A percentile compares a stretch with the other conserved stretches of the same genome.
phyloP scores from a whole-genome alignment of 2,329 filamentous ascomycete species.

The Tolypocladium nubicola region DNA sequence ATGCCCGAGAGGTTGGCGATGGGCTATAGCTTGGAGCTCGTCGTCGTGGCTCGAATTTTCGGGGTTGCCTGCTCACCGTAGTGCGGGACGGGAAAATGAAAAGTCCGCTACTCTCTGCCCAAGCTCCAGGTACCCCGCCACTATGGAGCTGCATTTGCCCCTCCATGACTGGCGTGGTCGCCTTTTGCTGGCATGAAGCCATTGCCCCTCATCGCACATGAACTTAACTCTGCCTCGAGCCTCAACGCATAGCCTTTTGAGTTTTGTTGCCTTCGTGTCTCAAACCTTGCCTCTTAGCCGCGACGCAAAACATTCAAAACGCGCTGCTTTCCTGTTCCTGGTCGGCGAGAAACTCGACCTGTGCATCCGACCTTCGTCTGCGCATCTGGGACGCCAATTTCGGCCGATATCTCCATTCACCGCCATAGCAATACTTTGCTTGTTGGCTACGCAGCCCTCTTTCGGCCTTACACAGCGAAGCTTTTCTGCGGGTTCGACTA shows the following conservation, averaged over 20 bases:
- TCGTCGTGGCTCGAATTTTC: constrained; percentile 21
- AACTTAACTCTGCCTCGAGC: neutral
- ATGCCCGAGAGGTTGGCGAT: constrained; percentile 13
- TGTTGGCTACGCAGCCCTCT: neutral
- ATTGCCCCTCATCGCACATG: constrained; percentile 1
- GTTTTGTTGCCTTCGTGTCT: neutral
- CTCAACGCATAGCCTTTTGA: neutral
- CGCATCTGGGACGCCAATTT: neutral
- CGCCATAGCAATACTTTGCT: neutral
- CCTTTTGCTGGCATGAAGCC: neutral
- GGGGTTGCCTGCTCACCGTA: constrained; percentile 1
- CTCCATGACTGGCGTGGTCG: constrained; percentile 5
- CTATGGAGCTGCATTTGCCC: constrained; percentile 5
- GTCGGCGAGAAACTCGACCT: neutral
- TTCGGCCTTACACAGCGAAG: neutral
- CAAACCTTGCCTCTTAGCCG: neutral
- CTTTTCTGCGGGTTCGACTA: neutral
- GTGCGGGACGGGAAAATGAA: constrained; percentile 19
- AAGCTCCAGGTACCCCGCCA: constrained; percentile 6
- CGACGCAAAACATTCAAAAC: neutral
- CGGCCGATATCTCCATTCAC: neutral
- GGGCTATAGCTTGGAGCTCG: constrained; percentile 19
- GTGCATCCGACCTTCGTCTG: neutral
- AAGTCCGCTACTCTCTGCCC: constrained; percentile 1
- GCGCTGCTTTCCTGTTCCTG: neutral